These are phyloP conservation scores for Gaillardinia entomophila DNA, from an alignment of 805 yeast genomes.

Conservation along the genomic window DNA sequence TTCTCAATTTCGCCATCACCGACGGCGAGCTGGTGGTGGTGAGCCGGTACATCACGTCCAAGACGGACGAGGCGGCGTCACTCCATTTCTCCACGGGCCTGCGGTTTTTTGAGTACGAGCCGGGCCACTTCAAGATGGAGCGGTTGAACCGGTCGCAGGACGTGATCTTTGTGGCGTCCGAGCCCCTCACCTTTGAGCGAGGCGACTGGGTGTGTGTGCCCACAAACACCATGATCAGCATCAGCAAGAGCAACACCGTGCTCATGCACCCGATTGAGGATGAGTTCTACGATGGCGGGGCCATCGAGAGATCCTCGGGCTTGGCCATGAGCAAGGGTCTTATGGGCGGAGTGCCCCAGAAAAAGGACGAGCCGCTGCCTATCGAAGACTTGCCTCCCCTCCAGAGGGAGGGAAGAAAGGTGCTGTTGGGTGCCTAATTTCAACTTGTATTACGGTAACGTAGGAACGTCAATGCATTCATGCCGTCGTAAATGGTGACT, in stretches of 20 bases:
- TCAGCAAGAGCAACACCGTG: conserved; percentile 74
- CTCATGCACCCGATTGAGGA: conserved; percentile 86
- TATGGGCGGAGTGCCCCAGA: conserved; percentile 82
- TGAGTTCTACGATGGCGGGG: conserved; percentile 77
- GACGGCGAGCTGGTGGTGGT: conserved; percentile 87
- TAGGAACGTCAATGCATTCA: background rate
- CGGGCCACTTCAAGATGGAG: conserved; percentile 93
- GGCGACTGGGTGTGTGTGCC: conserved; percentile 98
- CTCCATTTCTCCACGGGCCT: conserved; percentile 93
- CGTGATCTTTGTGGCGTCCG: conserved; percentile 94
- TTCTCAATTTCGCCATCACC: conserved; percentile 90
- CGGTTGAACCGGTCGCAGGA: conserved; percentile 88
- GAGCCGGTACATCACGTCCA: conserved; percentile 81
- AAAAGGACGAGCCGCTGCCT: conserved; percentile 20
- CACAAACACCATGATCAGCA: conserved; percentile 78
- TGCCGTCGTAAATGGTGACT: background rate
- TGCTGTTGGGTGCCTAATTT: background rate
- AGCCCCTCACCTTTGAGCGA: conserved; percentile 92
- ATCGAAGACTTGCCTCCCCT: conserved; percentile 28
- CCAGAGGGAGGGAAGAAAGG: conserved; percentile 30
- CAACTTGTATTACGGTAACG: too few relatives aligned
- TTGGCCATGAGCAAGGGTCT: conserved; percentile 89
- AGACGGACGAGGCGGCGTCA: conserved; percentile 93
- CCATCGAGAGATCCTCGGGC: conserved; percentile 62
- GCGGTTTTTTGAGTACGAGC: conserved; percentile 80